Base-by-base conservation (phyloP, 1,284 basidiomycete species). In the Retiboletus flavoniger region DNA sequence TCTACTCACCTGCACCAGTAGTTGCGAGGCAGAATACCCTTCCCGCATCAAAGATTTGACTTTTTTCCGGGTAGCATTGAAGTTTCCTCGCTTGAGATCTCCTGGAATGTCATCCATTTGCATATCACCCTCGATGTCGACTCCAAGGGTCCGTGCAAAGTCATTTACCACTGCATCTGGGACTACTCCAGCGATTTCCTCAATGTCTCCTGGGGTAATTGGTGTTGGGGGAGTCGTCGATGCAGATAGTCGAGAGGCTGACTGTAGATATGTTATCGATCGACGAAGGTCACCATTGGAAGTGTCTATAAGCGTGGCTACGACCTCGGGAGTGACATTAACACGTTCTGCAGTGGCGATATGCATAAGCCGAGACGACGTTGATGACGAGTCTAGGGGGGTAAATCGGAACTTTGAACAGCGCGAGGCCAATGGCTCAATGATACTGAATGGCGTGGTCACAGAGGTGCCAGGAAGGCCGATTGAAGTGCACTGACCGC, bases 361-460 rank as follows among this genome's bases (percentile, higher is more conserved):
- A 64, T 91, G 81, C 50, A 84, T 77, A 11, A 99, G 81, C 48
- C 97, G 84, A 9, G 79, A 73, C 50, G 85, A 81, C 5, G 94
- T 90, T 16, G 92, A 93, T 7, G 75, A 72, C 8, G 84, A 75
- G 67, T 95, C 95, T 28, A 99, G 81, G 3, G 95, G 92, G 24
- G 93, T 93, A 78, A 99, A 99, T 42, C 97, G 89, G 76, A 99
- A 99, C 75, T 99, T 99, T 56, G 94, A 97, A 74, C 97, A 99
- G 51, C 97, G 87, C n/a, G 96, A 98, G 16, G 97, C 94, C 24
- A 99, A 82, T 0, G 97, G 97, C 69, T 99, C 97, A 56, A 99
- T 99, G 62, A 99, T 99, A 66, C 96, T 98, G 63, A 41, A 59
- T 55, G 36, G 45, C 2, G 14, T 39, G 8, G 3, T 57, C 48